phyloP scores from a whole-genome alignment of 192 early-diverging fungal genomes.

The Irineochytrium annulatum region DNA sequence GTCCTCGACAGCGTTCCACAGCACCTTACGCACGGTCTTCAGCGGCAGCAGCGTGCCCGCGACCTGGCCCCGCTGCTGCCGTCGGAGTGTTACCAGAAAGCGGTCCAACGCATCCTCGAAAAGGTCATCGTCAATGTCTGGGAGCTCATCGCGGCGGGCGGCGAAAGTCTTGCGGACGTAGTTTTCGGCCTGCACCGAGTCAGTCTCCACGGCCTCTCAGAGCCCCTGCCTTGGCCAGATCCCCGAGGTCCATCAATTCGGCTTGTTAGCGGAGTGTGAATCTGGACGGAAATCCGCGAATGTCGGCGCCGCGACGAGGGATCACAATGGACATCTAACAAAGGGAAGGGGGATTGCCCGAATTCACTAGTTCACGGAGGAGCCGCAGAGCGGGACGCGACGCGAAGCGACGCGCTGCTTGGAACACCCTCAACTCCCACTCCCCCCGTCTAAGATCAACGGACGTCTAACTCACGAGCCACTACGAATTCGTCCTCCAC shows the following conservation, averaged over 20 bases:
- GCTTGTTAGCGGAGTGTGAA: no score
- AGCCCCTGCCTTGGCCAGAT: background rate
- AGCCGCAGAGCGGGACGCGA: no score
- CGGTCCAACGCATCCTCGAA: slow-evolving; percentile 10
- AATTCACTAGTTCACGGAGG: background rate
- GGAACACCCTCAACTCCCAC: no score
- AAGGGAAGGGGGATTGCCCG: background rate
- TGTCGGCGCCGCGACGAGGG: background rate
- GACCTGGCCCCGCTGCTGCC: background rate
- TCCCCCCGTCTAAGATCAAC: no score
- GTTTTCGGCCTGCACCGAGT: background rate
- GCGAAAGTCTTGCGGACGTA: slow-evolving; percentile 13
- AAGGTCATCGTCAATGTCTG: slow-evolving; percentile 2
- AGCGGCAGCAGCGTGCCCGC: background rate
- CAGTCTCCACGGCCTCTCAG: background rate
- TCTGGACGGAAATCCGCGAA: no score
- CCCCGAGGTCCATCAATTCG: no score
- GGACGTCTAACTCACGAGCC: no score
- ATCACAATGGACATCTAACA: background rate
- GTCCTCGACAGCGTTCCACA: slow-evolving; percentile 2
- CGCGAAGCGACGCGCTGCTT: no score
- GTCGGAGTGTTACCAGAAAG: background rate
- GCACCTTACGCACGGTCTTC: background rate
- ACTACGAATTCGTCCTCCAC: no score
- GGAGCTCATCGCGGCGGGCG: slow-evolving; percentile 8